Base-by-base conservation (phyloP, 2,329 filamentous ascomycete genomes). In the Phoma herbarum region DNA sequence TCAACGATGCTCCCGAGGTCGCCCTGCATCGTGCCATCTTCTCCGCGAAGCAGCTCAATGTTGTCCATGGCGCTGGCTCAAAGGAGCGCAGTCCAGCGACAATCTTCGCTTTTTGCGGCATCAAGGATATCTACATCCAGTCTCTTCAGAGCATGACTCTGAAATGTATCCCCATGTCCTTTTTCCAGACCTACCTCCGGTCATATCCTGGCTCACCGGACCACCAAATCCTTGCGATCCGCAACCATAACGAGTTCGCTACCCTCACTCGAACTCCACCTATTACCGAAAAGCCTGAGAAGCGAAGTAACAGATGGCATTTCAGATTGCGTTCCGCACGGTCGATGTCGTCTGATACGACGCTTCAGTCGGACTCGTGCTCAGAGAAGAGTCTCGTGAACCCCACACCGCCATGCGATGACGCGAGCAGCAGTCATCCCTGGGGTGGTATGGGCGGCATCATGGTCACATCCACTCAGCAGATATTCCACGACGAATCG, bases 181-280 rank as follows among this genome's bases (percentile, higher is more conserved):
- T 83, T 70, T 81, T 83, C 72, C 66, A 77, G 64, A 73, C 76
- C 23, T 76, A 77, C 3, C 77, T 83, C 57, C 75, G 79, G 25
- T 77, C 77, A 26, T 80, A 80, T 57, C 71, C 73, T 16, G 77
- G 77, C 28, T 81, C 79, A 37, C 78, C 78, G 1, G 80, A 83
- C 61, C 80, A 82, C 53, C 75, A 75, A 14, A 74, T 80, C 11
- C 68, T 83, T 3, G 76, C 75, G 4, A 77, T 77, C 16, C 76
- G 78, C 41, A 81, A 82, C 47, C 79, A 82, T 56, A 76, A 77
- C 37, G 79, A 82, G 29, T 83, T 83, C 57, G 75, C 74, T 45
- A 72, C 76, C 7, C 70, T 81, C 3, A 44, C 59, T 10, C 57
- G 59, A 4, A 64, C 71, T 31, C 33, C 60, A 1, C 51, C 60